Evolutionary conservation across 805 yeast genomes (phyloP).

Genomic region (Saturnispora ahearnii): DNA sequence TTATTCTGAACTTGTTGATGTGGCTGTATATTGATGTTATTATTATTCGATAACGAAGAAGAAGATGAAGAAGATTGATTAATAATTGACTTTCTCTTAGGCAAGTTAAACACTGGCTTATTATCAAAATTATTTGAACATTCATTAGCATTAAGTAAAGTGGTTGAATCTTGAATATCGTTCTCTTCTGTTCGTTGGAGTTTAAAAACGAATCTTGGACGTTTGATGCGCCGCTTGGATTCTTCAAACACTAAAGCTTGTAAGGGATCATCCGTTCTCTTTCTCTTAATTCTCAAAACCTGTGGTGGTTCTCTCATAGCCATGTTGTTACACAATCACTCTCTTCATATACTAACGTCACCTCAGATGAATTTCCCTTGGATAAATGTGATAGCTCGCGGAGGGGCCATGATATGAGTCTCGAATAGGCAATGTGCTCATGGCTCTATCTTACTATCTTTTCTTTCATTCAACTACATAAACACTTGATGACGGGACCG

Average conservation of each 20-base stretch:
- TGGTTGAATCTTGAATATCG: conserved; percentile 16
- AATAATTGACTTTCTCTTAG: conserved; percentile 6
- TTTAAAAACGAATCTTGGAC: conserved; percentile 33
- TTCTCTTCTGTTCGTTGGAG: conserved; percentile 39
- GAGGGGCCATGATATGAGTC: neutral
- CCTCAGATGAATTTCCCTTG: neutral
- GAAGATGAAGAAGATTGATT: neutral
- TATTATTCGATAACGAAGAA: neutral
- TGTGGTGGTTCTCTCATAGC: conserved; percentile 35
- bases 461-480: neutral
- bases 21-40: neutral
- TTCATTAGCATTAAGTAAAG: conserved; percentile 15
- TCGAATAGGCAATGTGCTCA: neutral
- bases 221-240: conserved; percentile 10
- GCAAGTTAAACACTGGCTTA: conserved; percentile 20
- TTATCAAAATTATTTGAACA: neutral
- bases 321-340: neutral
- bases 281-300: conserved; percentile 75
- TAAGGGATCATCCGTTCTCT: conserved; percentile 79
- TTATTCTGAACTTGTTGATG: neutral
- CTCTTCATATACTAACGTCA: too few species aligned
- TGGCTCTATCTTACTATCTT: neutral
- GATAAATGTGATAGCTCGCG: neutral
- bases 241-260: conserved; percentile 59
- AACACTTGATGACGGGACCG: conserved; percentile 23